phyloP scores from a whole-genome alignment of 1,139 yeast species.

The Debaryomyces sp. region DNA sequence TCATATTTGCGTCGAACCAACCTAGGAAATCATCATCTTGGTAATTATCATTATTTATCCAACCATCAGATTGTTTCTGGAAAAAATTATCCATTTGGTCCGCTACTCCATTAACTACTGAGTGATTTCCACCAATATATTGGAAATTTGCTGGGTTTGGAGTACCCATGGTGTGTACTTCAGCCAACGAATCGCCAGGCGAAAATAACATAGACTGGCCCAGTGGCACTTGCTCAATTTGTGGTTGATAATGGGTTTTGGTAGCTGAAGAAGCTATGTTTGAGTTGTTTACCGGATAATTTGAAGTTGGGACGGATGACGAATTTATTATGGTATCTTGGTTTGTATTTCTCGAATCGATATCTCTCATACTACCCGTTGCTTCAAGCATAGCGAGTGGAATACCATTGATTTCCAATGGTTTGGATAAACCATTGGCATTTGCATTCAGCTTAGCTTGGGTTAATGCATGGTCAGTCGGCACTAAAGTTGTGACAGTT shows the following conservation, averaged over 20 bases:
- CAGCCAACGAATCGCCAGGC: slow-evolving; percentile 1
- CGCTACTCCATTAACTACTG: slow-evolving; percentile 25
- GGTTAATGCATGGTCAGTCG: slow-evolving; percentile 75
- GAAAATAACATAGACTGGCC: slow-evolving; percentile 4
- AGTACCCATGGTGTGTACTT: background rate
- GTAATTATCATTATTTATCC: slow-evolving; percentile 71
- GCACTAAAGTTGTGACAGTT: slow-evolving; percentile 84
- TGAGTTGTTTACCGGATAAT: background rate
- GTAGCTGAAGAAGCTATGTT: background rate
- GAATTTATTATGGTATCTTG: background rate
- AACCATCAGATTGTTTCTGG: slow-evolving; percentile 82
- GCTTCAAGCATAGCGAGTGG: slow-evolving; percentile 81
- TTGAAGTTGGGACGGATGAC: background rate
- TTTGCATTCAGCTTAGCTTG: slow-evolving; percentile 61
- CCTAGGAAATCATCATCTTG: slow-evolving; percentile 83
- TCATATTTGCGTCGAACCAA: slow-evolving; percentile 79
- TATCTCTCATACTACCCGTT: slow-evolving; percentile 63
- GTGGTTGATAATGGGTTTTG: background rate
- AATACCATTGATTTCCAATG: slow-evolving; percentile 75
- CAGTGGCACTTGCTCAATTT: slow-evolving; percentile 2
- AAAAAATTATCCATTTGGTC: slow-evolving; percentile 59
- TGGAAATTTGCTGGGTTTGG: slow-evolving; percentile 7
- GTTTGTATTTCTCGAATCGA: slow-evolving; percentile 1
- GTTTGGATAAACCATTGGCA: slow-evolving; percentile 57
- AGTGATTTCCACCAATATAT: slow-evolving; percentile 5